phyloP scores from a whole-genome alignment of 2,329 filamentous ascomycete genomes.

The Aspergillus ochraceoroseus region DNA sequence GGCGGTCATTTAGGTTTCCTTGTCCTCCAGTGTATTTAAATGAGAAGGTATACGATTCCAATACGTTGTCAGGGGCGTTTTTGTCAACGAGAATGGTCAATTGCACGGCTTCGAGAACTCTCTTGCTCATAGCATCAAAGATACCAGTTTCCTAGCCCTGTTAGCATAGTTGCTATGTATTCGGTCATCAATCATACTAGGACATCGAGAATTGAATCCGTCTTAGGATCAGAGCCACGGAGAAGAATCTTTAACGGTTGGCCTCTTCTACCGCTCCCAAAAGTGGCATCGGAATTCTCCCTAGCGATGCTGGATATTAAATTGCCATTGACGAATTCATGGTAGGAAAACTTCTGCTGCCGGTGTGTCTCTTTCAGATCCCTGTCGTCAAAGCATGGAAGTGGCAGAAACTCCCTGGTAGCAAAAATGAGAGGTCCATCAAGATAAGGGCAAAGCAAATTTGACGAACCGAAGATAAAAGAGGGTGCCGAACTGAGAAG shows the following conservation, averaged over 20 bases:
- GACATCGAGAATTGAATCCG: conserved; percentile 45
- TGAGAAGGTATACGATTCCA: conserved; percentile 50
- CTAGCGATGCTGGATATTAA: conserved; percentile 8
- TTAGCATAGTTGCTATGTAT: too few relatives aligned
- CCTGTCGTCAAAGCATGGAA: conserved; percentile 34
- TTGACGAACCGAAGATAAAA: conserved; percentile 34
- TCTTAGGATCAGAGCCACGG: conserved; percentile 38
- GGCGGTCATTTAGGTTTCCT: conserved; percentile 30
- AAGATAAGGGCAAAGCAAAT: background rate
- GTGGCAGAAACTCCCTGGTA: conserved; percentile 33
- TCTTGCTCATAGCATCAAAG: conserved; percentile 44
- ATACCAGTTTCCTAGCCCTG: conserved; percentile 46
- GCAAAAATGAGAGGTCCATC: conserved; percentile 16
- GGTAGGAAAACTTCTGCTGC: conserved; percentile 27
- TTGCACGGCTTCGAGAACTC: conserved; percentile 45
- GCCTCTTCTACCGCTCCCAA: conserved; percentile 24
- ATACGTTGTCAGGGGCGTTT: conserved; percentile 34
- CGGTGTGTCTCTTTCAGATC: conserved; percentile 28
- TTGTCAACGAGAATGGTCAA: conserved; percentile 44
- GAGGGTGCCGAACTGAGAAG: conserved; percentile 32
- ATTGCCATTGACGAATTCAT: conserved; percentile 26
- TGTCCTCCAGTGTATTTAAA: conserved; percentile 41
- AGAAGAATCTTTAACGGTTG: conserved; percentile 41
- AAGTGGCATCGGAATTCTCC: conserved; percentile 10
- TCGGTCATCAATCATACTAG: too few relatives aligned